Evolutionary conservation across 2,329 filamentous ascomycete genomes (phyloP), one percentile per base, ranked within the genome.

Genomic region (Paraphaeosphaeria minitans): DNA sequence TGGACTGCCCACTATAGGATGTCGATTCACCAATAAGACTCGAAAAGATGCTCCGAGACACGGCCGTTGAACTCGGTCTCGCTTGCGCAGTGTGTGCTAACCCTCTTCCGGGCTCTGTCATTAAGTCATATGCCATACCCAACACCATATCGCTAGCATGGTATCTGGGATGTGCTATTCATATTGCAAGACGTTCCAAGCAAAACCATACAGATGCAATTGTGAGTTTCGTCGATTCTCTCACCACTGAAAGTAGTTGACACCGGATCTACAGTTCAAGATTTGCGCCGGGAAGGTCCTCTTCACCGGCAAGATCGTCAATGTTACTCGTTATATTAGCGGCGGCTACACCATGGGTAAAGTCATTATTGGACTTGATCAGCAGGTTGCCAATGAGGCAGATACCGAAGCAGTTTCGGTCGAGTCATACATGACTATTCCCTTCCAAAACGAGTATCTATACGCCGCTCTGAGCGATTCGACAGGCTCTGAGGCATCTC

Each of bases 371-470:
- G 24, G 24, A 27, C 24, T 6, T 27, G 37, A 19, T 16, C 37
- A 41, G 37, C 13, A 19, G 10, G 16, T 2, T n/a, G 16, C 4
- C 14, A 41, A 19, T 4, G 14, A 19, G n/a, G n/a, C 37, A 41
- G 19, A 41, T 16, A 8, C 13, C 8, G 37, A 39, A 10, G 37
- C n/a, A 16, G 16, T 14, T 41, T 41, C 37, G 14, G n/a, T 4
- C 2, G 14, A n/a, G 19, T 41, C 37, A n/a, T 19, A 41, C 78
- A 78, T 56, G 76, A 78, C 0, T 80, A 80, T 53, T 68, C 74
- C 0, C 59, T 77, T 90, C 79, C 89, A 90, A 76, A 91, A 27
- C 71, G 88, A 91, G 69, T 90, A 90, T 66, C 66, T 63, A 68
- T 75, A 63, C 16, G 67, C 71, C 6, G 61, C 56, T 4, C 49